Evolutionary conservation across 495 filamentous ascomycete genomes (phyloP), one percentile per base, ranked within the genome.

Genomic region (Lophium mytilinum): DNA sequence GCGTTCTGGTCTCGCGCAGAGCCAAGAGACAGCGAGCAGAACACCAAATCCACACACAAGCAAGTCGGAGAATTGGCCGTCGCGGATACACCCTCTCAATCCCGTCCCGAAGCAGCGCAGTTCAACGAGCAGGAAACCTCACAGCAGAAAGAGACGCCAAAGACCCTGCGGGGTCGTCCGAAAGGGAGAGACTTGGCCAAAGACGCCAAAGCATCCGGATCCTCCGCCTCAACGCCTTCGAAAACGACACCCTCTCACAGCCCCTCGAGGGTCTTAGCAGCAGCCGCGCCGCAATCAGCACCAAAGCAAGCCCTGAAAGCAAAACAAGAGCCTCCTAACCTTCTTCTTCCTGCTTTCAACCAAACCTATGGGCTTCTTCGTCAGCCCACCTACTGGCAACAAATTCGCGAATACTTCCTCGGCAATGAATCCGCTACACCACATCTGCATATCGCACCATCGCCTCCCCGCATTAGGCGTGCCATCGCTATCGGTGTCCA

Each of bases 401-500:
- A 61, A 24, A 56, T 68, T 37, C 64, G 66, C 14, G 52, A 63
- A 33, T 68, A 62, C 40, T 66, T 68, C 51, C 60, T 66, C 18
- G 53, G 63, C 17, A 18, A 45, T 10, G 63, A 65, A 53, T 54
- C 57, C 3, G 57, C 84, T 34, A 74, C 78, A 33, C 76, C 80
- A 7, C 90, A 95, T 69, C 80, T 94, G 3, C 82, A 80, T 63
- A 75, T 88, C n/a, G 68, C 81, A n/a, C 82, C 79, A 37, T 78
- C 87, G 30, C 78, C 83, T 5, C 84, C 82, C 1, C 84, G 77
- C 60, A 80, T 95, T 8, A 90, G 83, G 68, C 87, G 82, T 59
- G 92, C 92, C 19, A 73, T 98, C 10, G 90, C 90, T 8, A 95
- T 98, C 58, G 93, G 93, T 19, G 83, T 98, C 15, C 93, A 98